Base-by-base conservation (phyloP, 768 basidiomycete genomes). In the Tephrocybe sp. region DNA sequence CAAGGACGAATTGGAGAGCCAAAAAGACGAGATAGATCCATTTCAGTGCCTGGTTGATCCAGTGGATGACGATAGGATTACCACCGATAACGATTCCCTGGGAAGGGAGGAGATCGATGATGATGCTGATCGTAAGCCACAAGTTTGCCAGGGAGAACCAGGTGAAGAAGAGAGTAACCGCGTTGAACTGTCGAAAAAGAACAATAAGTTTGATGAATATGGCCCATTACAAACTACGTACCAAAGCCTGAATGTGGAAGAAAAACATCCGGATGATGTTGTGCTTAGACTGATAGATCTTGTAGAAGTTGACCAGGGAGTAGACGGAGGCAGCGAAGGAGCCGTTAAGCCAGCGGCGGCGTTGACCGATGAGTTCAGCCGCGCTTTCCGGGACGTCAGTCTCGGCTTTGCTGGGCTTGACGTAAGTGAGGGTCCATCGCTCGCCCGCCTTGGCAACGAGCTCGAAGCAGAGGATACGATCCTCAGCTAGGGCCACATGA, bases 381-480 rank as follows among this genome's bases (percentile, higher is more conserved):
- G 93, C 93, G 21, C 77, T 75, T 70, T 98, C 95, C 2, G 91
- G 91, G n/a, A 96, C 93, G 73, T 95, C 93, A 0, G 93, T 96
- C 71, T 94, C 93, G 9, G 93, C 93, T 66, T 94, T 98, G 62
- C 88, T 90, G 15, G 93, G 91, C 68, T 98, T 97, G 64, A 98
- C 95, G 50, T 82, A 82, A 17, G 86, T 88, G 62, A 98, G 73
- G 1, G 88, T 90, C 96, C 96, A 98, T 57, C 79, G 75, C 58
- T 92, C 90, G 39, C 80, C 77, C 1, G 81, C 85, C 69, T 98
- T 98, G 6, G 95, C 93, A 17, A 95, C 94, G 48, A 98, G 77
- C 67, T 98, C 96, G 71, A 98, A 98, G 72, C 95, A 98, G 23
- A 98, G 80, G 59, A 98, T 98, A 73, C 95, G 90, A 74, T 96